phyloP scores from a whole-genome alignment of 2,329 filamentous ascomycete species.

The Venturia carpophila region DNA sequence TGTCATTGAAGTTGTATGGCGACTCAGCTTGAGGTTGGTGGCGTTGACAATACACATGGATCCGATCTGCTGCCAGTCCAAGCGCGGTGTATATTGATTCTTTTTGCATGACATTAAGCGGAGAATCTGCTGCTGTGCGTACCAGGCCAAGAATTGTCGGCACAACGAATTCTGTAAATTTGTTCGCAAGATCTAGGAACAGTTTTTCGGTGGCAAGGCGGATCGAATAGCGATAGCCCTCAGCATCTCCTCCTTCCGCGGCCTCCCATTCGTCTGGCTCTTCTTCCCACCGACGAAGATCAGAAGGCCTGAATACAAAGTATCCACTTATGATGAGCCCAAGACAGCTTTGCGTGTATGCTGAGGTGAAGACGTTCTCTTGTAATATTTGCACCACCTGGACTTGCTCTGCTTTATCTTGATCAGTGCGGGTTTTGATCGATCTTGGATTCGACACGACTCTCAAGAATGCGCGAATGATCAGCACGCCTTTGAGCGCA shows the following conservation, averaged over 20 bases:
- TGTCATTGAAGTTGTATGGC: slow-evolving; percentile 78
- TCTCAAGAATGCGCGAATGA: slow-evolving; percentile 74
- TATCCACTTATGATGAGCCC: slow-evolving; percentile 79
- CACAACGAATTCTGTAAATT: slow-evolving; percentile 60
- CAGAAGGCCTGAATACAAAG: slow-evolving; percentile 76
- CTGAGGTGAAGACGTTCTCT: slow-evolving; percentile 63
- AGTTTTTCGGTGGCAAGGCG: slow-evolving; percentile 89
- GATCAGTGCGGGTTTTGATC: slow-evolving; percentile 77
- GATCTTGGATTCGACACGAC: slow-evolving; percentile 75
- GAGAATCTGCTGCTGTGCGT: not conserved
- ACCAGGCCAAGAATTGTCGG: slow-evolving; percentile 14
- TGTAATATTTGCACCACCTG: slow-evolving; percentile 63
- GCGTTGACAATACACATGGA: slow-evolving; percentile 40
- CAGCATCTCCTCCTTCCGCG: slow-evolving; percentile 73
- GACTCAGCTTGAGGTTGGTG: slow-evolving; percentile 25
- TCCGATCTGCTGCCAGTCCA: slow-evolving; percentile 71
- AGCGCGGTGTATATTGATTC: slow-evolving; percentile 93
- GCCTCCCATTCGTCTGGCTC: slow-evolving; percentile 95
- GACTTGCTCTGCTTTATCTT: slow-evolving; percentile 46
- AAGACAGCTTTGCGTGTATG: slow-evolving; percentile 72
- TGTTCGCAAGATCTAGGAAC: slow-evolving; percentile 81
- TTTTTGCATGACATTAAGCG: slow-evolving; percentile 42
- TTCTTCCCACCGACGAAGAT: slow-evolving; percentile 87
- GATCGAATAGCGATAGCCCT: slow-evolving; percentile 87
- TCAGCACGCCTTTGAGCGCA: slow-evolving; percentile 71